Evolutionary conservation across 805 yeast species (phyloP).

Genomic region (Sugiyamaella valdiviana): DNA sequence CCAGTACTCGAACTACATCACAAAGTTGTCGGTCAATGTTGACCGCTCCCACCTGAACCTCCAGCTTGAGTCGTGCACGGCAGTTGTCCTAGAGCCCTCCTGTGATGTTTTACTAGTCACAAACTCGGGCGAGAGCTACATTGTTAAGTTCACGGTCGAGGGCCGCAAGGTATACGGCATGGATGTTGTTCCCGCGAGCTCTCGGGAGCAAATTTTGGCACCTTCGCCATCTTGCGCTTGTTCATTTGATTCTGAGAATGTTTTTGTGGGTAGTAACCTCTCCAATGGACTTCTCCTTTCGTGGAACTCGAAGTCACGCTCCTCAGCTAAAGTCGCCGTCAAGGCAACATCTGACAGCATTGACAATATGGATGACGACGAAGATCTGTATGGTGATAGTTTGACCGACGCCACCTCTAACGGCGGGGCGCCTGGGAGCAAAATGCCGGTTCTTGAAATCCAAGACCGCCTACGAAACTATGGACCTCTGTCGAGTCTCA

Average conservation of each 20-base stretch:
- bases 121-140: slow-evolving; percentile 40
- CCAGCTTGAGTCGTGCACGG: slow-evolving; percentile 48
- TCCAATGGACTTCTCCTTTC: slow-evolving; percentile 52
- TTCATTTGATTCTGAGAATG: slow-evolving; percentile 36
- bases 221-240: slow-evolving; percentile 40
- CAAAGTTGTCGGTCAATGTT: slow-evolving; percentile 34
- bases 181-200: slow-evolving; percentile 10
- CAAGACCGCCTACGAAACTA: slow-evolving; percentile 53
- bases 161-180: slow-evolving; percentile 34
- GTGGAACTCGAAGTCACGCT: slow-evolving; percentile 25
- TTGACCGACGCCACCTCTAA: neutral
- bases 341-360: slow-evolving; percentile 16
- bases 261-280: slow-evolving; percentile 57
- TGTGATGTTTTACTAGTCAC: slow-evolving; percentile 37
- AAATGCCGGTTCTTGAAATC: slow-evolving; percentile 36
- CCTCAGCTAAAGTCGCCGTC: slow-evolving; percentile 5
- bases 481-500: slow-evolving; percentile 69
- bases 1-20: slow-evolving; percentile 39
- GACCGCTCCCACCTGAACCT: slow-evolving; percentile 50
- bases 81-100: slow-evolving; percentile 32
- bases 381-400: slow-evolving; percentile 19
- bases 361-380: slow-evolving; percentile 34
- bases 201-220: slow-evolving; percentile 17
- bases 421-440: slow-evolving; percentile 2
- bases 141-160: slow-evolving; percentile 34